phyloP scores from a whole-genome alignment of 179 eudicot genomes.

The Spergularia azorica region DNA sequence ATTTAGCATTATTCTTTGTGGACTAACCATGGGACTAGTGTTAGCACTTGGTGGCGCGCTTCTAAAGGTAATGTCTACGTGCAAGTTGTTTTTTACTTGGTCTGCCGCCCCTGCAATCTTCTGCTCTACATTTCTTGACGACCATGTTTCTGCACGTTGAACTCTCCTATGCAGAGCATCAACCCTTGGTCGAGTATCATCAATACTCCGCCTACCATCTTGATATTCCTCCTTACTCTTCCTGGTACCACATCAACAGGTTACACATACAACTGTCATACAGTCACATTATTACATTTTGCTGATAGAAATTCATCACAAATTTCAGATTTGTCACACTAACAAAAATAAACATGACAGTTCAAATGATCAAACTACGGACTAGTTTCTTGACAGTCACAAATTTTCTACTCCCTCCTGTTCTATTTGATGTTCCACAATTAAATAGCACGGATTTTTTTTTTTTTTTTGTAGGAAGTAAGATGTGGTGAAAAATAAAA shows the following conservation, averaged over 20 bases:
- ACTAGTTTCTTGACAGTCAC: background rate
- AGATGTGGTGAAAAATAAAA: too few relatives aligned
- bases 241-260: background rate
- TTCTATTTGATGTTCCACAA: too few relatives aligned
- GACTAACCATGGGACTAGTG: constrained; percentile 73
- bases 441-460: too few relatives aligned
- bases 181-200: constrained; percentile 15
- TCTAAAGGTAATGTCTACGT: constrained; percentile 43
- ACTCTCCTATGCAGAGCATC: constrained; percentile 14
- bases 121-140: constrained; percentile 22
- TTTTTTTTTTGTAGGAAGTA: too few relatives aligned
- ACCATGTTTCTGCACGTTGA: constrained; percentile 32
- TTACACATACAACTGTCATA: background rate
- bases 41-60: constrained; percentile 74
- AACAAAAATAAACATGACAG: background rate
- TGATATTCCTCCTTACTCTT: constrained; percentile 1
- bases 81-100: constrained; percentile 32
- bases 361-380: background rate
- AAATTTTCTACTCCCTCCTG: too few relatives aligned
- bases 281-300: background rate
- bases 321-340: background rate
- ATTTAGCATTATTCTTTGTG: constrained; percentile 46
- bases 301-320: background rate
- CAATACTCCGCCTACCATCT: constrained; percentile 10
- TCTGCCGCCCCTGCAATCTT: constrained; percentile 19